phyloP scores from a whole-genome alignment of 345 rosid genomes.

The Euphorbia tirucalli region DNA sequence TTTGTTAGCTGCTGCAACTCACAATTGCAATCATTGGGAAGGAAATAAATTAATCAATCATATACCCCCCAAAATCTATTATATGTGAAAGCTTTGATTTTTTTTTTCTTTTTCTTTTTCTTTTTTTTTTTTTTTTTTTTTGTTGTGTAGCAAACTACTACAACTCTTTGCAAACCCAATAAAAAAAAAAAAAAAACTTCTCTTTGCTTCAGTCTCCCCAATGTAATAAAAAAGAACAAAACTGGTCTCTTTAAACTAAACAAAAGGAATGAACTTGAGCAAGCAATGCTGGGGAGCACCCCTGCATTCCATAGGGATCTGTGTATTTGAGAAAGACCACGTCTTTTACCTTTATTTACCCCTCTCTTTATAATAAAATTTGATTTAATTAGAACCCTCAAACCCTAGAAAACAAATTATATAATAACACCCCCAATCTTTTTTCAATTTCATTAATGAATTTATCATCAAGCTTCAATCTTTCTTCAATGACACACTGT shows the following conservation, averaged over 20 bases:
- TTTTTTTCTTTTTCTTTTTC: not conserved
- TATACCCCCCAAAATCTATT: constrained; percentile 29
- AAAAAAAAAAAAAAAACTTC: not conserved
- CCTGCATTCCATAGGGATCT: constrained; percentile 51
- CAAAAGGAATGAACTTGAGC: constrained; percentile 50
- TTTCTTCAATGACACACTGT: not conserved
- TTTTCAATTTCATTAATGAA: too few relatives aligned
- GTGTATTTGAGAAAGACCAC: constrained; percentile 30
- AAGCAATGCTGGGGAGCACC: constrained; percentile 53
- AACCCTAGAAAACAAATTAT: constrained; percentile 27
- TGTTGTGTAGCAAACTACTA: constrained; percentile 14
- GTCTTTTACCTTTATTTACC: constrained; percentile 6
- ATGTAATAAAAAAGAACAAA: constrained; percentile 30
- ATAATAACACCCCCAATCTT: constrained; percentile 1
- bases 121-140: constrained; percentile 9
- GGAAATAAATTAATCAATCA: constrained; percentile 34
- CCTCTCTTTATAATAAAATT: constrained; percentile 2
- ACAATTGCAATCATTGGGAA: constrained; percentile 48
- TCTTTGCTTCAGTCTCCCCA: constrained; percentile 23
- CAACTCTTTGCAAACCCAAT: constrained; percentile 4
- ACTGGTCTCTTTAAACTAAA: constrained; percentile 50
- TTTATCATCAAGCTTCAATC: not conserved
- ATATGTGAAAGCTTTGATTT: constrained; percentile 23
- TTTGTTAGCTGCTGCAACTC: constrained; percentile 20
- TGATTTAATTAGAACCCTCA: constrained; percentile 13